Conservation (phyloP, 2,329 filamentous ascomycete species). For the Nannizziopsis arthrosporioides region DNA sequence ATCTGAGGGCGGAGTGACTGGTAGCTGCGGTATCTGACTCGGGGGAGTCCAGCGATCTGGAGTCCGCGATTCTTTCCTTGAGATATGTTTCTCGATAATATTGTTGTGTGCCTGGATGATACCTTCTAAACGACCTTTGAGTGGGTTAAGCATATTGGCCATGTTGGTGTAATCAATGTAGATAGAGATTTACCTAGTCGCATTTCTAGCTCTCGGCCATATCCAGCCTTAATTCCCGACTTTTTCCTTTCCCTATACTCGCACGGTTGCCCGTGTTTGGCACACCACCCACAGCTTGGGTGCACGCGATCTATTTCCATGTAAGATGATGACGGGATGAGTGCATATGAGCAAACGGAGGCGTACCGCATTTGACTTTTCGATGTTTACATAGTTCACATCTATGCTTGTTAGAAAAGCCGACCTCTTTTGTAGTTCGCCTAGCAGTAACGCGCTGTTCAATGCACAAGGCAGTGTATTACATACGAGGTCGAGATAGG, state of each 20-base stretch:
- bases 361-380: slow-evolving; percentile 27
- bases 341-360: neutral
- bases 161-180: neutral
- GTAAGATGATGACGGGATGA: neutral
- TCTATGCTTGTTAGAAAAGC: slow-evolving; percentile 12
- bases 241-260: slow-evolving; percentile 62
- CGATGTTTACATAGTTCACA: slow-evolving; percentile 26
- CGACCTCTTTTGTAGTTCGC: neutral
- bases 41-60: too few species aligned
- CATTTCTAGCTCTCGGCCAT: slow-evolving; percentile 62
- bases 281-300: slow-evolving; percentile 59
- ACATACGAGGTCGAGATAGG: neutral
- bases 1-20: slow-evolving; percentile 22
- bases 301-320: slow-evolving; percentile 37
- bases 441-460: neutral
- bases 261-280: slow-evolving; percentile 53
- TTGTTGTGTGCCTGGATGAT: slow-evolving; percentile 55
- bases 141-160: neutral
- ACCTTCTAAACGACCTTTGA: slow-evolving; percentile 52
- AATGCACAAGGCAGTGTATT: neutral
- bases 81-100: slow-evolving; percentile 50
- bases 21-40: slow-evolving; percentile 4
- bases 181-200: slow-evolving; percentile 40
- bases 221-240: slow-evolving; percentile 53
- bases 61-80: slow-evolving; percentile 12